A percentile compares a stretch with the other conserved stretches of the same genome.
phyloP scores from a whole-genome alignment of 2,329 filamentous ascomycete species.

The Stachybotrys chartarum region DNA sequence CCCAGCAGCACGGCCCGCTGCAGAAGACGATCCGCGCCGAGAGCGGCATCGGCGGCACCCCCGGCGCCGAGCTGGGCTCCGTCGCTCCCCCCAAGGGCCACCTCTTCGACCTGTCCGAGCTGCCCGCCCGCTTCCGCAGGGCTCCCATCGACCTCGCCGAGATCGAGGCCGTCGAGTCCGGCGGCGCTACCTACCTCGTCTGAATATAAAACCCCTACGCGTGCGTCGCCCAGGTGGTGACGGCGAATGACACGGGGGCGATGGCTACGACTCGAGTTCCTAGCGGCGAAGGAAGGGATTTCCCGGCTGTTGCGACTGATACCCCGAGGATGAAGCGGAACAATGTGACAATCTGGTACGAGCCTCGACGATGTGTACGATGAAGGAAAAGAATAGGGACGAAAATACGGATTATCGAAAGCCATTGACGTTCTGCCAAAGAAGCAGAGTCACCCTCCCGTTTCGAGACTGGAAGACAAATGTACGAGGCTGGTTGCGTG shows the following conservation, averaged over 20 bases:
- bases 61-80: constrained; percentile 66
- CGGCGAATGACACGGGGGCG: not conserved
- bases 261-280: no score
- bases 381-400: constrained; percentile 5
- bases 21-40: constrained; percentile 44
- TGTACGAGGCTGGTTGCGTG: not conserved
- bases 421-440: not conserved
- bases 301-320: constrained; percentile 5
- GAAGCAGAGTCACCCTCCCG: not conserved
- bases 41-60: constrained; percentile 47
- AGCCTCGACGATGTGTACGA: constrained; percentile 9
- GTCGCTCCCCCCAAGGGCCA: constrained; percentile 65
- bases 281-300: no score
- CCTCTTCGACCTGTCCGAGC: constrained; percentile 83
- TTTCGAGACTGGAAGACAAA: not conserved
- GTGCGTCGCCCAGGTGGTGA: not conserved
- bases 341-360: constrained; percentile 4
- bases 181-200: constrained; percentile 60
- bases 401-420: constrained; percentile 1
- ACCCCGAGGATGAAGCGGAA: constrained; percentile 8
- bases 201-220: constrained; percentile 16
- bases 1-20: constrained; percentile 71
- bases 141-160: constrained; percentile 68
- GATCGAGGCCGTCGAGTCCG: constrained; percentile 94
- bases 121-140: constrained; percentile 77